phyloP scores from a whole-genome alignment of 495 filamentous ascomycete genomes.

The Talaromyces thailandensis region DNA sequence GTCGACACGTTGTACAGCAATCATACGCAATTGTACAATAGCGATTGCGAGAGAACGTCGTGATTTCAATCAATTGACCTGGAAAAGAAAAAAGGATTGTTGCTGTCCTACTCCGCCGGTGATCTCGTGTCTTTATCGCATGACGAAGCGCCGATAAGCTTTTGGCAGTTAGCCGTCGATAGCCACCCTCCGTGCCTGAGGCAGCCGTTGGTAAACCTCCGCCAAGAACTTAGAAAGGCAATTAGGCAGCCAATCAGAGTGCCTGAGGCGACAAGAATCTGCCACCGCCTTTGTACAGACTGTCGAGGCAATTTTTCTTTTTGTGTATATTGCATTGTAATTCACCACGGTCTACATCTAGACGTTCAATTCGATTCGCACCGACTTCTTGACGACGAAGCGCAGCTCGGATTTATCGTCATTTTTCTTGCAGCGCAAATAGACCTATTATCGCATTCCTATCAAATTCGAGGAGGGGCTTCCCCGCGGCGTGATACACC shows the following conservation, averaged over 20 bases:
- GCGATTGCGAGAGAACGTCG: neutral
- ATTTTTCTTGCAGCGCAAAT: neutral
- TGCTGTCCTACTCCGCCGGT: neutral
- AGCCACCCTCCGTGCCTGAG: constrained; percentile 13
- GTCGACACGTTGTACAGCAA: neutral
- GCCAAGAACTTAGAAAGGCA: constrained; percentile 13
- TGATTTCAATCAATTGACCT: neutral
- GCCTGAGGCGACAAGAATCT: constrained; percentile 8
- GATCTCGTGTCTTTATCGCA: neutral
- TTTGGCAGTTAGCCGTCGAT: neutral
- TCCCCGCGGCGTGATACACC: constrained; percentile 24
- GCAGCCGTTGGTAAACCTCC: constrained; percentile 9
- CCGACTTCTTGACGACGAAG: too few relatives aligned
- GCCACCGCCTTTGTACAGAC: neutral
- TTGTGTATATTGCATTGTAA: neutral
- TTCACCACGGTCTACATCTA: neutral
- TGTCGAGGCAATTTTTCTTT: neutral
- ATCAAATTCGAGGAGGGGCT: neutral
- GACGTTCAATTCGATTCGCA: neutral
- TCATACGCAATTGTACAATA: neutral
- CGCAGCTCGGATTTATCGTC: too few relatives aligned
- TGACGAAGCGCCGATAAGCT: neutral
- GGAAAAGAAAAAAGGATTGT: neutral
- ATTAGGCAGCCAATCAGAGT: constrained; percentile 12
- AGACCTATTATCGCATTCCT: neutral